A percentile compares a stretch with the other conserved stretches of the same genome.
Evolutionary conservation across 1,284 basidiomycete species (phyloP).

Genomic region (Sanghuangporus sanghuang): DNA sequence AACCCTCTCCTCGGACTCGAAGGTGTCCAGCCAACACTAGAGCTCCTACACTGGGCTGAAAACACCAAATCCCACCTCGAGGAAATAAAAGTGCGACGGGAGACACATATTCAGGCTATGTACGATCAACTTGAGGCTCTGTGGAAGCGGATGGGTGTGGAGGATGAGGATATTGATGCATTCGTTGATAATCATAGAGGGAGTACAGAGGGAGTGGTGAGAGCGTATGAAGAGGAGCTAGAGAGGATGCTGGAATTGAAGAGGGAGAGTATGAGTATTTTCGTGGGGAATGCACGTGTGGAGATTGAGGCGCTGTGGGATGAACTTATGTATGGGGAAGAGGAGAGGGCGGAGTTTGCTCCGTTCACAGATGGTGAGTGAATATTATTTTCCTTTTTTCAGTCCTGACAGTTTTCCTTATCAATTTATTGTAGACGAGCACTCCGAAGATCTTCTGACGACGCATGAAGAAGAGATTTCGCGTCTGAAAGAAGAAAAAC

Average conservation of each 20-base stretch:
- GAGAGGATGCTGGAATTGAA: slow-evolving; percentile 89
- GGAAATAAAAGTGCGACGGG: slow-evolving; percentile 62
- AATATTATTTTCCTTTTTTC: neutral
- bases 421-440: slow-evolving; percentile 56
- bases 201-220: slow-evolving; percentile 67
- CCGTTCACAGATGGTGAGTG: slow-evolving; percentile 74
- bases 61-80: slow-evolving; percentile 54
- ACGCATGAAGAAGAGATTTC: slow-evolving; percentile 88
- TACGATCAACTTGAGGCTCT: slow-evolving; percentile 82
- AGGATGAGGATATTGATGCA: slow-evolving; percentile 68
- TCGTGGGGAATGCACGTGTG: slow-evolving; percentile 77
- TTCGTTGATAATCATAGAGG: slow-evolving; percentile 80
- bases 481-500: slow-evolving; percentile 75
- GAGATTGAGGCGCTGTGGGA: slow-evolving; percentile 86
- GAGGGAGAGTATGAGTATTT: slow-evolving; percentile 81
- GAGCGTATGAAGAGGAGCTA: slow-evolving; percentile 85
- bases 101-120: slow-evolving; percentile 76
- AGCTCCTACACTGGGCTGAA: slow-evolving; percentile 59
- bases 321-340: slow-evolving; percentile 79
- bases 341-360: slow-evolving; percentile 77
- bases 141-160: slow-evolving; percentile 74
- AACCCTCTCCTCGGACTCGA: slow-evolving; percentile 41
- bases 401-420: slow-evolving; percentile 1
- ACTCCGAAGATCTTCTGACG: slow-evolving; percentile 82
- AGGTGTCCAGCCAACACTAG: slow-evolving; percentile 63